Base-by-base conservation (phyloP, 768 basidiomycete genomes). In the Phaffia tasmanica region DNA sequence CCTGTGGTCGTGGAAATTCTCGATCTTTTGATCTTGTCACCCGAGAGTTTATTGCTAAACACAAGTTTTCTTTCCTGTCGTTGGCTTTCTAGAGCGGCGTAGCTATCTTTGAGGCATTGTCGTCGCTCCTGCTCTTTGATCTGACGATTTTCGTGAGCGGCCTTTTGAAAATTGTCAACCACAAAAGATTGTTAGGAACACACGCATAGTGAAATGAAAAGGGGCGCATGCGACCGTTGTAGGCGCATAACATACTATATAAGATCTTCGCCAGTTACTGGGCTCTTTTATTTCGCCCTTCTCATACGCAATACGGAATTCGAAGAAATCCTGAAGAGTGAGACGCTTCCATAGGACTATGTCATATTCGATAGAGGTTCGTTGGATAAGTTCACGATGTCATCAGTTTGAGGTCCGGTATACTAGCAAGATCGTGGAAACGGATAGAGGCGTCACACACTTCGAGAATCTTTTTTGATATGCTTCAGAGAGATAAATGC, bases 221-320 rank as follows among this genome's bases (percentile, higher is more conserved):
- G 15, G 6, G 35, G 18, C 57, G 19, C 25, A 15, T 27, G n/a
- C 1, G 32, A 32, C 19, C 56, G 35, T 21, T 42, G 21, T n/a
- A 6, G 29, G 0, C 3, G 32, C 19, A 6, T 8, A 14, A 59
- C 65, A 25, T 30, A 67, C 66, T 32, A 67, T 32, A 62, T 67
- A 67, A 16, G 56, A 54, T 48, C 57, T 63, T n/a, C 66, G 53
- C 66, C 66, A 67, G 32, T 62, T 62, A 18, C 30, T 23, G 6
- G 66, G 66, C 29, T 67, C 66, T 18, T 48, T 55, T 23, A 67
- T 50, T 47, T 55, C 46, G 21, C 53, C 47, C 55, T 67, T 67
- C 16, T 67, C 66, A 35, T 67, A 67, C 55, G 48, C 27, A 11
- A 67, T 57, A n/a, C 66, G 54, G 42, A 67, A 30, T 42, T 67